A percentile compares a stretch with the other conserved stretches of the same genome.
Conservation (phyloP, 1,139 yeast species). For the Sugiyamaella xylanicola region DNA sequence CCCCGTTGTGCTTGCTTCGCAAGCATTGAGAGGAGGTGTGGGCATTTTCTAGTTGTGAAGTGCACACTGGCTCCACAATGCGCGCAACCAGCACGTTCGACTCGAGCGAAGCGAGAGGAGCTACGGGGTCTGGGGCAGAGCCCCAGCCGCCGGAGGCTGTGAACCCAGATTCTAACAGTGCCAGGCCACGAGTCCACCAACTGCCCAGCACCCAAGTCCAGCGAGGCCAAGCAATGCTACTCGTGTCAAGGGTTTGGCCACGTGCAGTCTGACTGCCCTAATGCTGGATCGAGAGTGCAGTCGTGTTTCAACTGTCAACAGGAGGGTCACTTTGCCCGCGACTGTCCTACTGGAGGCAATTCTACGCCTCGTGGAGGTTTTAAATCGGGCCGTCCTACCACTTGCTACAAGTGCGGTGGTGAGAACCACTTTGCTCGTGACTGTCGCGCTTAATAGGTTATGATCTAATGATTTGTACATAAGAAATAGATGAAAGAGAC, state of each 20-base stretch:
- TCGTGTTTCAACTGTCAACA: constrained; percentile 59
- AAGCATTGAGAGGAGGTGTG: too few species aligned
- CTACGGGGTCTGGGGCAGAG: neutral
- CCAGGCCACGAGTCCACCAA: constrained; percentile 80
- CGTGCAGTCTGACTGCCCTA: constrained; percentile 66
- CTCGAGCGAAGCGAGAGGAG: neutral
- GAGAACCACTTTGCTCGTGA: constrained; percentile 93
- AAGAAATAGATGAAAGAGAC: neutral
- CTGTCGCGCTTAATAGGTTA: constrained; percentile 60
- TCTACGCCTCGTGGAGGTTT: constrained; percentile 12
- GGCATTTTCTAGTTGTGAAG: neutral
- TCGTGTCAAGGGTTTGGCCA: constrained; percentile 73
- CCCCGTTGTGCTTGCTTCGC: neutral
- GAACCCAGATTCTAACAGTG: neutral
- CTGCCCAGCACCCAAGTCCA: constrained; percentile 84
- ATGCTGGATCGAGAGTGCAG: constrained; percentile 19
- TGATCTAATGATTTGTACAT: constrained; percentile 15
- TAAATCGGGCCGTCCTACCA: constrained; percentile 45
- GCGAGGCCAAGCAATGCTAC: constrained; percentile 84
- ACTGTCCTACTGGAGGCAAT: constrained; percentile 49
- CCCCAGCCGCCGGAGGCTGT: neutral
- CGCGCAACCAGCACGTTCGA: too few species aligned
- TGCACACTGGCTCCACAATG: too few species aligned
- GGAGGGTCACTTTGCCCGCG: constrained; percentile 73
- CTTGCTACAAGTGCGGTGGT: constrained; percentile 91